These are phyloP conservation scores for Aspergillaceae sp. DNA, from an alignment of 2,329 filamentous ascomycete genomes.

Conservation along the genomic window DNA sequence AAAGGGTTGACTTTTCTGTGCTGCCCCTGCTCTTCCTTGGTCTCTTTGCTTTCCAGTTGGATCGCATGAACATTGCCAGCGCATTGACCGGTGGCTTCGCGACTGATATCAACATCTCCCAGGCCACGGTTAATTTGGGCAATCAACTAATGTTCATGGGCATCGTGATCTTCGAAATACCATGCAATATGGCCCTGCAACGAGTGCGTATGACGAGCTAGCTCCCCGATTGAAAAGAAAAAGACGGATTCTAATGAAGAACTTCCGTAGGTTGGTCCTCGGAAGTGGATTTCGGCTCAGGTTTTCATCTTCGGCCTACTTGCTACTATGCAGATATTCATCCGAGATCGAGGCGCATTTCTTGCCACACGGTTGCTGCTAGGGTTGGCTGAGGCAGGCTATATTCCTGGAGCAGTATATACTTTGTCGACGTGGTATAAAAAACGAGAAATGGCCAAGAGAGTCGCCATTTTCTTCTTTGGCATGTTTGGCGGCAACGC, in stretches of 20 bases:
- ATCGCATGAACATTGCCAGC: constrained; percentile 45
- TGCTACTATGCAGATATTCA: constrained; percentile 24
- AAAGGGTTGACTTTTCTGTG: constrained; percentile 20
- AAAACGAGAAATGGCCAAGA: not conserved
- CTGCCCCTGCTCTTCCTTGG: constrained; percentile 31
- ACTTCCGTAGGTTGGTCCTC: not conserved
- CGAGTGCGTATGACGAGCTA: not conserved
- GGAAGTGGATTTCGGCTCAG: not conserved
- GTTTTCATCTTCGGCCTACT: not conserved
- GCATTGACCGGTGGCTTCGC: constrained; percentile 42
- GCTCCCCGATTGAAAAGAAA: not conserved
- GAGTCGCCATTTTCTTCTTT: not conserved
- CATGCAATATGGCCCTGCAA: not conserved
- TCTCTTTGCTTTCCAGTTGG: constrained; percentile 41
- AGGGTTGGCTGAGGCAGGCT: not conserved
- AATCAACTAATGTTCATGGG: not conserved
- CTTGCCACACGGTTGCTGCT: not conserved
- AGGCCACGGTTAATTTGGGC: not conserved
- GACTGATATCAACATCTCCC: constrained; percentile 23
- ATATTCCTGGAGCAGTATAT: not conserved
- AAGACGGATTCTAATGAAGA: not conserved
- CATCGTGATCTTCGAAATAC: not conserved
- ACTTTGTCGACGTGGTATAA: not conserved
- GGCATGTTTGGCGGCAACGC: not conserved
- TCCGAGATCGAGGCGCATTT: constrained; percentile 37